A percentile compares a stretch with the other conserved stretches of the same genome.
Conservation (phyloP, 169 alveolate genomes). For the Plasmodium adleri region DNA sequence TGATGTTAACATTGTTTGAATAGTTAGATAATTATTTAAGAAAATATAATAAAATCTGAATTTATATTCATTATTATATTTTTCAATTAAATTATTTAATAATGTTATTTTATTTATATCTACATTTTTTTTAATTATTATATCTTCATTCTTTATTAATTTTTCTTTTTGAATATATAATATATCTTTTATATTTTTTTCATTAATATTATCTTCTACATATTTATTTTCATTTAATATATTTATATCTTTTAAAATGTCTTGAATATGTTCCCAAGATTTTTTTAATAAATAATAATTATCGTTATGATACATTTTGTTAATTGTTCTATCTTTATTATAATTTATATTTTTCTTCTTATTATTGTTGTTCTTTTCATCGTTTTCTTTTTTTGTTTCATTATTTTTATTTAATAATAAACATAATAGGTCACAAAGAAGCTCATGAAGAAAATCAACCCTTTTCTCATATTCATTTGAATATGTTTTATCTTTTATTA, state of each 20-base stretch:
- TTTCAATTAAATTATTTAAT: conserved; percentile 20
- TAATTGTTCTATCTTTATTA: conserved; percentile 3
- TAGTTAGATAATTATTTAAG: conserved; percentile 45
- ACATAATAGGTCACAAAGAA: conserved; percentile 42
- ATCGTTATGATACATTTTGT: conserved; percentile 4
- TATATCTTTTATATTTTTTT: conserved; percentile 11
- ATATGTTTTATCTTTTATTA: conserved; percentile 33
- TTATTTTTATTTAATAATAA: conserved; percentile 3
- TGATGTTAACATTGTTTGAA: conserved; percentile 58
- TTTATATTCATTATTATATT: conserved; percentile 49
- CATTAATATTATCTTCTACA: neutral
- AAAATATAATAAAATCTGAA: conserved; percentile 51
- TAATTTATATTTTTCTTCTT: neutral
- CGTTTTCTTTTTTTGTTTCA: neutral
- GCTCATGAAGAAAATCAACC: conserved; percentile 53
- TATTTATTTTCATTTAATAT: neutral
- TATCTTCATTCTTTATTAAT: conserved; percentile 33
- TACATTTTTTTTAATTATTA: conserved; percentile 24
- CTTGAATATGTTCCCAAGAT: conserved; percentile 5
- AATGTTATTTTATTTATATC: conserved; percentile 23
- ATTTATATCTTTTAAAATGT: conserved; percentile 15
- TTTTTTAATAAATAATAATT: neutral
- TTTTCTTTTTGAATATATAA: neutral
- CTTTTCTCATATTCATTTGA: conserved; percentile 35
- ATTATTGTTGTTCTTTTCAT: neutral